phyloP scores from a whole-genome alignment of 495 filamentous ascomycete species.

The Darksidea phi region DNA sequence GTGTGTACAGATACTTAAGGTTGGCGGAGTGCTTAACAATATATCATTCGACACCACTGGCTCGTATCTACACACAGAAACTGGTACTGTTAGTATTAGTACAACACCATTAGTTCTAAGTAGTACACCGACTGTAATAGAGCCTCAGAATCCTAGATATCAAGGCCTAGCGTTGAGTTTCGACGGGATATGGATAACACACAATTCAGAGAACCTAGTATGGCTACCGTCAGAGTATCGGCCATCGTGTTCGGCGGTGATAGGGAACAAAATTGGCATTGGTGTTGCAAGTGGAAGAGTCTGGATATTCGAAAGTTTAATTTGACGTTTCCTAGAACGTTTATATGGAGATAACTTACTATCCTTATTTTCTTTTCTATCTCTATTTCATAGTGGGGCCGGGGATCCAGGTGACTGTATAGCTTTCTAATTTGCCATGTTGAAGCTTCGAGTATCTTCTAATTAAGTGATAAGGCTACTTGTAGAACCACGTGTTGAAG shows the following conservation, averaged over 20 bases:
- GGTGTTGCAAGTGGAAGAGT: slow-evolving; percentile 37
- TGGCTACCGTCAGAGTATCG: slow-evolving; percentile 40
- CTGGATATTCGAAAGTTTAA: background rate
- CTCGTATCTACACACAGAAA: slow-evolving; percentile 12
- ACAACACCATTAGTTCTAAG: no score
- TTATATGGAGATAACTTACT: no score
- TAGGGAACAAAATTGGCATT: slow-evolving; percentile 30
- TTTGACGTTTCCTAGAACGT: no score
- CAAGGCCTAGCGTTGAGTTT: slow-evolving; percentile 29
- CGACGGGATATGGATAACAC: slow-evolving; percentile 35
- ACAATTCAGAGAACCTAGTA: slow-evolving; percentile 34
- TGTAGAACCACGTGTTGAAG: no score
- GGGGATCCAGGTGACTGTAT: no score
- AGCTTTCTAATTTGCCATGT: no score
- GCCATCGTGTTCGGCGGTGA: slow-evolving; percentile 32
- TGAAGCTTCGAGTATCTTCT: no score
- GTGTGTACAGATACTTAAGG: slow-evolving; percentile 20
- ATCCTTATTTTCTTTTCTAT: no score
- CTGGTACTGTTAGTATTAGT: slow-evolving; percentile 9
- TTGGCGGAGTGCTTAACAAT: background rate
- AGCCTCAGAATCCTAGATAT: slow-evolving; percentile 20
- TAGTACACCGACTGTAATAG: background rate
- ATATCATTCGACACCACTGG: slow-evolving; percentile 14
- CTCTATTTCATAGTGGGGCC: no score
- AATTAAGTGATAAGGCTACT: no score